Evolutionary conservation across 83 land plant genomes (phyloP).

Genomic region (Diphasiastrum complanatum): DNA sequence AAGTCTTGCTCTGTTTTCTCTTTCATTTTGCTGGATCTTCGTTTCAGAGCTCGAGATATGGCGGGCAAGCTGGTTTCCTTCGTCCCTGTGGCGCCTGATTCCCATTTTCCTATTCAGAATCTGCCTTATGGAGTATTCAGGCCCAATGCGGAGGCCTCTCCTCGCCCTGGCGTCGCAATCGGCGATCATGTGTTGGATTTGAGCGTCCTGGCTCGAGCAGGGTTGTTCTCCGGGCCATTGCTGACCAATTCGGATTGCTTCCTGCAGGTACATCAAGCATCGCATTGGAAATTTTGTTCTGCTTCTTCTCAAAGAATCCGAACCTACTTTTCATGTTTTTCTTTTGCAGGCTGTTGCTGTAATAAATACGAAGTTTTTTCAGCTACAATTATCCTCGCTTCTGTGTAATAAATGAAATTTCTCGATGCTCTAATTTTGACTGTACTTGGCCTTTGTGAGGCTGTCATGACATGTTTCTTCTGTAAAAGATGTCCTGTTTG

Average conservation of each 20-base stretch:
- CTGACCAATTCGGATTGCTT: constrained; percentile 63
- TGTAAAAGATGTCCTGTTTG: too few species aligned
- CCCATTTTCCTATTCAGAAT: constrained; percentile 87
- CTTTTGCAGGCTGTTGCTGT: too few species aligned
- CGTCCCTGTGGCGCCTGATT: constrained; percentile 56
- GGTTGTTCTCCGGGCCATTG: constrained; percentile 74
- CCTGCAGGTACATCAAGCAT: constrained; percentile 70
- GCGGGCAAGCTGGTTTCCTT: constrained; percentile 49
- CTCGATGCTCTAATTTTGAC: too few species aligned
- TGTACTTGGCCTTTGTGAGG: too few species aligned
- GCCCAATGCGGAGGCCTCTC: constrained; percentile 36
- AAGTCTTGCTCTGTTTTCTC: too few species aligned
- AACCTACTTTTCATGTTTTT: too few species aligned
- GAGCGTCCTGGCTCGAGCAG: constrained; percentile 52
- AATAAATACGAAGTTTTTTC: too few species aligned
- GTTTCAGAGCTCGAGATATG: not conserved
- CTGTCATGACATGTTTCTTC: too few species aligned
- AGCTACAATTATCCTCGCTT: too few species aligned
- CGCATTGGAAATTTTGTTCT: not conserved
- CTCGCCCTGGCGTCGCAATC: constrained; percentile 86
- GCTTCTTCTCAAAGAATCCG: not conserved
- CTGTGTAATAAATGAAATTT: too few species aligned
- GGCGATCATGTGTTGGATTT: constrained; percentile 88
- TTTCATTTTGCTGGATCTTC: too few species aligned
- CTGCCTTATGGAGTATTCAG: constrained; percentile 89